These are phyloP conservation scores for Talaromyces verruculosus DNA, from an alignment of 2,329 filamentous ascomycete genomes.

Conservation along the genomic window DNA sequence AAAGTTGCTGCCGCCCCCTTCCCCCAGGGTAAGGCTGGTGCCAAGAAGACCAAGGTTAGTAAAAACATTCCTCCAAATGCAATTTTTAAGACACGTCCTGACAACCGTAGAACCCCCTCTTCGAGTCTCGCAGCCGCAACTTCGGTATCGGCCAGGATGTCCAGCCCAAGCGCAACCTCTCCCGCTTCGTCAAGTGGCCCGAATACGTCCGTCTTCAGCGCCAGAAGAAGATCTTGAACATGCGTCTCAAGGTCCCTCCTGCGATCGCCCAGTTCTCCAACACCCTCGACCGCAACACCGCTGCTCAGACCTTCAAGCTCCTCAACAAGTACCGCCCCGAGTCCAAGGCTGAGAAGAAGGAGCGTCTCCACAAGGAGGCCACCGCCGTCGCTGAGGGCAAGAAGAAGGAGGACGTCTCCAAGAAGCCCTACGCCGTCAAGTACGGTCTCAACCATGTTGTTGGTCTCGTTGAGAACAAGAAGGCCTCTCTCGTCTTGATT, in stretches of 20 bases:
- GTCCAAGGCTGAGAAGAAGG: constrained; percentile 99
- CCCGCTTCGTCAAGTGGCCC: constrained; percentile 99
- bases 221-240: constrained; percentile 91
- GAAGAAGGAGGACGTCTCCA: constrained; percentile 99
- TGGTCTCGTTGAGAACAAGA: constrained; percentile 98
- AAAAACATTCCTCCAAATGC: constrained; percentile 23
- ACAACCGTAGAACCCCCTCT: constrained; percentile 80
- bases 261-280: constrained; percentile 97
- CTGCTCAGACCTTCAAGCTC: constrained; percentile 96
- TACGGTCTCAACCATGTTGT: constrained; percentile 99
- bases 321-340: constrained; percentile 99
- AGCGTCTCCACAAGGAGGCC: constrained; percentile 96
- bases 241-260: constrained; percentile 97
- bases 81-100: not conserved
- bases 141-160: constrained; percentile 99
- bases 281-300: constrained; percentile 94
- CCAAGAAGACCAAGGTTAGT: constrained; percentile 97
- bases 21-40: constrained; percentile 85
- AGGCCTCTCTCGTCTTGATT: constrained; percentile 96
- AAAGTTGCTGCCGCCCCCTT: constrained; percentile 97
- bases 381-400: constrained; percentile 97
- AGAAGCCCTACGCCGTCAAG: constrained; percentile 99
- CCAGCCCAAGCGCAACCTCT: constrained; percentile 92
- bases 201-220: constrained; percentile 98
- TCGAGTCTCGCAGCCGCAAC: constrained; percentile 98